phyloP scores from a whole-genome alignment of 2,329 filamentous ascomycete species.

The Botryotinia calthae region DNA sequence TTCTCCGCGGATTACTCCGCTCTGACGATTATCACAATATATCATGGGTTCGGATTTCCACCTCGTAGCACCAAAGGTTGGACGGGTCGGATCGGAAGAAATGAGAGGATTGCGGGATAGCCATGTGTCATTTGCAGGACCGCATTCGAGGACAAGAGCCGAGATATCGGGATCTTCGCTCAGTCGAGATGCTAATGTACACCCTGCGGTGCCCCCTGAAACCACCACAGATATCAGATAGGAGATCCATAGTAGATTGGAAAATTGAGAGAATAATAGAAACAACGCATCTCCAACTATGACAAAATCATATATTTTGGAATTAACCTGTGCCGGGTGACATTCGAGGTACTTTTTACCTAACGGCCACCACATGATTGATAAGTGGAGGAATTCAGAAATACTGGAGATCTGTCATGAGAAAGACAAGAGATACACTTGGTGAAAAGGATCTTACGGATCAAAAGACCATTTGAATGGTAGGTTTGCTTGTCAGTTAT shows the following conservation, averaged over 20 bases:
- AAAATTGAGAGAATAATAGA: too few relatives aligned
- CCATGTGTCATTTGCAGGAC: conserved; percentile 24
- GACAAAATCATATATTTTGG: background rate
- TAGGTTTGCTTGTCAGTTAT: background rate
- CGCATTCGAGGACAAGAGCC: conserved; percentile 44
- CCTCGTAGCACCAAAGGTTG: background rate
- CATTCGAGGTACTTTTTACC: background rate
- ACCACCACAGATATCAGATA: background rate
- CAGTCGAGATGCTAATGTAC: conserved; percentile 43
- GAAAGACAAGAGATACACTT: background rate
- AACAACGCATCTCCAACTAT: background rate
- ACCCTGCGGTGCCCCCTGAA: conserved; percentile 44
- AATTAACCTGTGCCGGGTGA: background rate
- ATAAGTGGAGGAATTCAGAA: background rate
- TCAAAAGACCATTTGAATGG: background rate
- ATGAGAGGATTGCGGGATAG: conserved; percentile 4
- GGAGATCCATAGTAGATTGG: accelerated
- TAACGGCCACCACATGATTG: background rate
- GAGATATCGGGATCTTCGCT: conserved; percentile 40
- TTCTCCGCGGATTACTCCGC: conserved; percentile 7
- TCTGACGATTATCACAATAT: conserved; percentile 14
- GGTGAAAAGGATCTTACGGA: background rate
- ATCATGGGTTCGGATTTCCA: conserved; percentile 17
- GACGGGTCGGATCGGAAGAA: background rate
- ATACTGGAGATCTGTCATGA: background rate